phyloP scores from a whole-genome alignment of 768 basidiomycete genomes.

The Pleurotus platypus region DNA sequence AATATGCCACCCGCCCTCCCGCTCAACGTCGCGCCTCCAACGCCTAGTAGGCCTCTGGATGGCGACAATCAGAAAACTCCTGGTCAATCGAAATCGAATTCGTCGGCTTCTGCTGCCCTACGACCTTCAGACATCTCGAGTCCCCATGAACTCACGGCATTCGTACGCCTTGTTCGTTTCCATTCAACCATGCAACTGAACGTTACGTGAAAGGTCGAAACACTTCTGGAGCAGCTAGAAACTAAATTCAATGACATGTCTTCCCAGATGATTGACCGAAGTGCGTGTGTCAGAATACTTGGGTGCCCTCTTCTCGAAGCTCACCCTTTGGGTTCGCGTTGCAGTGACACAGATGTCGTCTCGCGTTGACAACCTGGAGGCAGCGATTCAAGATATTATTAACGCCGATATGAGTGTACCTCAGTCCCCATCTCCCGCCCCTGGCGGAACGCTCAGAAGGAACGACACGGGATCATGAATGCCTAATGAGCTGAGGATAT shows the following conservation, averaged over 20 bases:
- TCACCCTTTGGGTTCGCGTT: background rate
- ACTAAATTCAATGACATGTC: slow-evolving; percentile 93
- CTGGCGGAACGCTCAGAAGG: slow-evolving; percentile 36
- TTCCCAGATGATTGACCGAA: slow-evolving; percentile 78
- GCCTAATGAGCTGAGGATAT: too few species aligned
- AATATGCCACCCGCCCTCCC: slow-evolving; percentile 54
- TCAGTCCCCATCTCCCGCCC: slow-evolving; percentile 54
- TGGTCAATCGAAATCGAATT: slow-evolving; percentile 38
- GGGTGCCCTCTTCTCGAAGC: slow-evolving; percentile 8
- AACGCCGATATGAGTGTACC: slow-evolving; percentile 66
- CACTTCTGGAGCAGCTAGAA: slow-evolving; percentile 84
- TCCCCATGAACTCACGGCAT: slow-evolving; percentile 92
- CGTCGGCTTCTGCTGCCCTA: slow-evolving; percentile 33
- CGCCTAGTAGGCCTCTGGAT: slow-evolving; percentile 44
- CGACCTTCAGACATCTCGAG: slow-evolving; percentile 73
- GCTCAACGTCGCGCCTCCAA: slow-evolving; percentile 55
- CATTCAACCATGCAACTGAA: slow-evolving; percentile 3
- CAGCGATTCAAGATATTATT: slow-evolving; percentile 90
- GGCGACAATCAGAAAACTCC: slow-evolving; percentile 52
- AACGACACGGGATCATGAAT: slow-evolving; percentile 29
- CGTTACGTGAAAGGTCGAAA: slow-evolving; percentile 65
- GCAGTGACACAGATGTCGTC: slow-evolving; percentile 92
- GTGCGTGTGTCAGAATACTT: slow-evolving; percentile 38
- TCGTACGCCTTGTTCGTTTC: slow-evolving; percentile 52
- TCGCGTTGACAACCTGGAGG: slow-evolving; percentile 85